Base-by-base conservation (phyloP, 140 eudicot genomes). In the Flaveria floridana region DNA sequence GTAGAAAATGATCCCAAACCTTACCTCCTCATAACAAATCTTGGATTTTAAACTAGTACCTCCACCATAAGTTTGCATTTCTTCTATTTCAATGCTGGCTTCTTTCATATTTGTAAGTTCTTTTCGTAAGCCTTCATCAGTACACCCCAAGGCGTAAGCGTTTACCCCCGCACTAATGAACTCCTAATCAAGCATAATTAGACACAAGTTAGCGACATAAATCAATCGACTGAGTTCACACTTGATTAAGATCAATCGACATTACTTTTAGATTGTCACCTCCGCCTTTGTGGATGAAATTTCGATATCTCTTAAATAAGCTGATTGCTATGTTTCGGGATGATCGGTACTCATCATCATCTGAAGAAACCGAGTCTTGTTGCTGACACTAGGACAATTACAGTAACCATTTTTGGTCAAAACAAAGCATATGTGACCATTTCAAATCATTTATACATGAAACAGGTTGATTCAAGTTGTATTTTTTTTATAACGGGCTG, bases 101-200 rank as follows among this genome's bases (percentile, higher is more conserved):
- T 94, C 97, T 77, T 86, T 90, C 87, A 94, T 87, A 82, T 81
- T 73, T 25, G 78, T 78, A 26, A 94, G 95, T 85, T 94, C 99
- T 78, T 85, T 87, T 58, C 95, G 85, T 73, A 90, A 76, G 25
- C 96, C 95, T 80, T 90, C 96, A 66, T 87, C 95, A 1, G 96
- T 85, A 80, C 95, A 94, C 67, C 99, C 99, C 77, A 94, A 80
- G 2, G 97, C 96, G 72, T 94, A 90, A 14, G 99, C 99, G 59
- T 90, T 94, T 30, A 94, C 99, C 50, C 99, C 99, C 37, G 95
- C 99, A 2, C 86, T 81, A 77, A 94, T 94, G 88, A 94, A 94
- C 77, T 94, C 97, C 99, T 94, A 77, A 64, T 63, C 37, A 65
- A 20, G 39, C 71, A 82, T 67, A 20, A 61, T 28, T 41, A 18